phyloP scores from a whole-genome alignment of 345 rosid genomes.

The Cardamine chenopodiifolia region DNA sequence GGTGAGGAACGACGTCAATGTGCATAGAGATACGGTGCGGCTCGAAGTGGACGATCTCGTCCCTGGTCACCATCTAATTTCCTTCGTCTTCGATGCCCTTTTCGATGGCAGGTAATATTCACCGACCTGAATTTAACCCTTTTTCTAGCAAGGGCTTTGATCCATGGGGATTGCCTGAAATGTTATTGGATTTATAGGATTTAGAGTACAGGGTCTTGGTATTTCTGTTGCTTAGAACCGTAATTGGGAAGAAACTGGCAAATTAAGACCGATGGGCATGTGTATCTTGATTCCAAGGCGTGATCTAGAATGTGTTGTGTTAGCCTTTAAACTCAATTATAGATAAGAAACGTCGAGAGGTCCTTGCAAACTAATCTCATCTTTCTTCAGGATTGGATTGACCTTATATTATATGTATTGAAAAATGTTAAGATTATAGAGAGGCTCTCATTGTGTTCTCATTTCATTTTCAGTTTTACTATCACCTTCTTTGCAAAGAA shows the following conservation, averaged over 20 bases:
- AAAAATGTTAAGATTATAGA: neutral
- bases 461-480: constrained; percentile 59
- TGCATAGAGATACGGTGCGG: constrained; percentile 74
- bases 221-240: neutral
- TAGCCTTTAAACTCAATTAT: neutral
- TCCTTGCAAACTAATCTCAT: neutral
- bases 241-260: constrained; percentile 5
- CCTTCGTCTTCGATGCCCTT: constrained; percentile 85
- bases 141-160: neutral
- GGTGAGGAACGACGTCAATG: constrained; percentile 85
- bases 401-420: neutral
- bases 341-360: neutral
- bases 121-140: neutral
- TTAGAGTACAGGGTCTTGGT: neutral
- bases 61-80: constrained; percentile 69
- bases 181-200: neutral
- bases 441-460: constrained; percentile 13
- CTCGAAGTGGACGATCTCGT: constrained; percentile 63
- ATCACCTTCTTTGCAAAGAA: constrained; percentile 85
- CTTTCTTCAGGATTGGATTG: neutral
- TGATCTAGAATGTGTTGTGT: neutral
- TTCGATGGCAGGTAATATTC: constrained; percentile 72
- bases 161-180: neutral
- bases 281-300: neutral
- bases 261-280: neutral